phyloP scores from a whole-genome alignment of 164 flowering plant genomes.

The Litsea cubeba region DNA sequence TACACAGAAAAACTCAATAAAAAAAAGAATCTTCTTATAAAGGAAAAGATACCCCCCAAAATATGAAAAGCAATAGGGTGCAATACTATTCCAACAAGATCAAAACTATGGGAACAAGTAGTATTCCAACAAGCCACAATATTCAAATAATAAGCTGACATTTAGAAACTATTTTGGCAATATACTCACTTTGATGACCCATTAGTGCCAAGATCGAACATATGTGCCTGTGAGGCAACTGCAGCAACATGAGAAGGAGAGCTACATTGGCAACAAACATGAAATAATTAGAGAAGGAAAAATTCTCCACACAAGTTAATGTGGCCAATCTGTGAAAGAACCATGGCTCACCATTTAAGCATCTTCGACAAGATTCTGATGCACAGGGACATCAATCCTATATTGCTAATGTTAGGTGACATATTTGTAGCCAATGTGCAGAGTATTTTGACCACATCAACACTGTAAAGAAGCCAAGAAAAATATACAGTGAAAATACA shows the following conservation, averaged over 20 bases:
- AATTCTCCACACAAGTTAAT: background rate
- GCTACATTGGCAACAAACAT: conserved; percentile 35
- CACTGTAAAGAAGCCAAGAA: conserved; percentile 31
- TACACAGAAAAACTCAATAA: background rate
- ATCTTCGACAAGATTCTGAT: conserved; percentile 57
- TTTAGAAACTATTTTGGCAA: background rate
- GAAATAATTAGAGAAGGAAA: background rate
- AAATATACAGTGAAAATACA: background rate
- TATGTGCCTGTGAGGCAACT: conserved; percentile 29
- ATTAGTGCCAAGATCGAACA: conserved; percentile 28
- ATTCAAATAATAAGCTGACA: background rate
- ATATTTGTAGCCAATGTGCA: conserved; percentile 53
- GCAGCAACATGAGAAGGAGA: conserved; percentile 63
- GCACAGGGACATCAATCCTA: conserved; percentile 58
- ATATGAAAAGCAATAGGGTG: background rate
- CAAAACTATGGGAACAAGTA: background rate
- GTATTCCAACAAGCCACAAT: background rate
- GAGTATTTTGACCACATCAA: conserved; percentile 62
- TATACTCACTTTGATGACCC: conserved; percentile 50
- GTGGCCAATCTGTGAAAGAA: background rate
- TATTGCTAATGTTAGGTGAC: conserved; percentile 36
- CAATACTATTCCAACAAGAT: background rate
- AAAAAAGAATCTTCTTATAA: background rate
- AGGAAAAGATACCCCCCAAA: background rate
- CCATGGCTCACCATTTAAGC: conserved; percentile 57